These are phyloP conservation scores for Pseudognaphalium luteoalbum DNA, from an alignment of 129 eudicot species.

Conservation along the genomic window DNA sequence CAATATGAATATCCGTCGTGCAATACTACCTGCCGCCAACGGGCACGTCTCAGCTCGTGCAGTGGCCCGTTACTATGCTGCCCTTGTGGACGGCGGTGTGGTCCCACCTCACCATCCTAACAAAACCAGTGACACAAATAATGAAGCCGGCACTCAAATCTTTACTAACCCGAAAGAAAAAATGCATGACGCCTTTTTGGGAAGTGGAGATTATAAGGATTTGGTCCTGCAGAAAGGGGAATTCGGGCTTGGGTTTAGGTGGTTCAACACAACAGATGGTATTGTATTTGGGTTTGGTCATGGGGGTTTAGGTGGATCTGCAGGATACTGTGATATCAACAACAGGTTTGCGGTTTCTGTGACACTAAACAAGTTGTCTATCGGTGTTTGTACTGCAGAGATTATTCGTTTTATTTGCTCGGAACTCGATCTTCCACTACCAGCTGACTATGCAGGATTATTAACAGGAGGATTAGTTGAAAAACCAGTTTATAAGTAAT, in stretches of 20 bases:
- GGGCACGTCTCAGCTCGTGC: constrained; percentile 94
- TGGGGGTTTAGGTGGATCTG: constrained; percentile 85
- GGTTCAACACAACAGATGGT: constrained; percentile 55
- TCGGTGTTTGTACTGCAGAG: constrained; percentile 62
- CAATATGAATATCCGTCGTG: constrained; percentile 60
- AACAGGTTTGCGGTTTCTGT: constrained; percentile 71
- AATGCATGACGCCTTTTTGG: constrained; percentile 77
- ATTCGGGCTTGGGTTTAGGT: constrained; percentile 76
- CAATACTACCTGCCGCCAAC: constrained; percentile 83
- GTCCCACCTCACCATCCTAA: constrained; percentile 50
- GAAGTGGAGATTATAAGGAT: constrained; percentile 63
- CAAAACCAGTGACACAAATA: background rate
- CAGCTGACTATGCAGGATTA: constrained; percentile 42
- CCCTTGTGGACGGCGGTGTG: constrained; percentile 60
- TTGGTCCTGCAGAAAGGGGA: constrained; percentile 47
- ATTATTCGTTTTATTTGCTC: constrained; percentile 69
- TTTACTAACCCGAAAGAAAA: constrained; percentile 44
- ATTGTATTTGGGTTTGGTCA: constrained; percentile 75
- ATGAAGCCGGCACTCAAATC: constrained; percentile 23
- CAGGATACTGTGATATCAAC: constrained; percentile 61
- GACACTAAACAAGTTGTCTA: constrained; percentile 67
- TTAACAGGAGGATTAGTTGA: constrained; percentile 26
- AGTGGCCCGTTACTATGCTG: constrained; percentile 82
- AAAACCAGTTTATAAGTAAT: constrained; percentile 41
- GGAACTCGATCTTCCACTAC: constrained; percentile 65